A percentile compares a stretch with the other conserved stretches of the same genome.
phyloP scores from a whole-genome alignment of 2,329 filamentous ascomycete genomes.

The Stachybotrys chlorohalonatus region DNA sequence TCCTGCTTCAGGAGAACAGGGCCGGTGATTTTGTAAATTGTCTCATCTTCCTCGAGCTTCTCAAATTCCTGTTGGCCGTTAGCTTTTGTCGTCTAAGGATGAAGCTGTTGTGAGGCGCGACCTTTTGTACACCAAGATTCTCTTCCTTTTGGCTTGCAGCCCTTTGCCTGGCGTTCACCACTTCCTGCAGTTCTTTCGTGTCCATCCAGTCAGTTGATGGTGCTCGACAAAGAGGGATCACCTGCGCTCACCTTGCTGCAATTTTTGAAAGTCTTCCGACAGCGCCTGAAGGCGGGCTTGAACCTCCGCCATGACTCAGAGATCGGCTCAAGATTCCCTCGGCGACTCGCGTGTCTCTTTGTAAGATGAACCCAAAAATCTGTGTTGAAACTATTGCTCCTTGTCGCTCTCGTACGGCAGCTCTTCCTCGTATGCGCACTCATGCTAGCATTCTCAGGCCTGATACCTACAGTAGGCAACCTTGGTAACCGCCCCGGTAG shows the following conservation, averaged over 20 bases:
- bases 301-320: conserved; percentile 51
- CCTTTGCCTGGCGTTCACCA: conserved; percentile 75
- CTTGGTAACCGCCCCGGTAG: conserved; percentile 18
- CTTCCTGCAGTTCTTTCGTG: conserved; percentile 62
- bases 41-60: conserved; percentile 67
- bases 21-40: conserved; percentile 92
- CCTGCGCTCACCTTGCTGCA: conserved; percentile 64
- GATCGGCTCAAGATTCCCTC: no score
- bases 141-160: conserved; percentile 92
- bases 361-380: background rate
- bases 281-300: conserved; percentile 57
- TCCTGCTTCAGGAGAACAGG: conserved; percentile 94
- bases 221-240: background rate
- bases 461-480: no score
- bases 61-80: conserved; percentile 61
- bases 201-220: background rate
- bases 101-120: conserved; percentile 20
- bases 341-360: no score
- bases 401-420: background rate
- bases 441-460: no score
- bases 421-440: no score
- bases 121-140: conserved; percentile 79
- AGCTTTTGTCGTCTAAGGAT: conserved; percentile 5
- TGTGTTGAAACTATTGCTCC: background rate
- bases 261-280: conserved; percentile 77